A percentile compares a stretch with the other conserved stretches of the same genome.
Evolutionary conservation across 495 filamentous ascomycete genomes (phyloP).

Genomic region (Zalerion maritima): DNA sequence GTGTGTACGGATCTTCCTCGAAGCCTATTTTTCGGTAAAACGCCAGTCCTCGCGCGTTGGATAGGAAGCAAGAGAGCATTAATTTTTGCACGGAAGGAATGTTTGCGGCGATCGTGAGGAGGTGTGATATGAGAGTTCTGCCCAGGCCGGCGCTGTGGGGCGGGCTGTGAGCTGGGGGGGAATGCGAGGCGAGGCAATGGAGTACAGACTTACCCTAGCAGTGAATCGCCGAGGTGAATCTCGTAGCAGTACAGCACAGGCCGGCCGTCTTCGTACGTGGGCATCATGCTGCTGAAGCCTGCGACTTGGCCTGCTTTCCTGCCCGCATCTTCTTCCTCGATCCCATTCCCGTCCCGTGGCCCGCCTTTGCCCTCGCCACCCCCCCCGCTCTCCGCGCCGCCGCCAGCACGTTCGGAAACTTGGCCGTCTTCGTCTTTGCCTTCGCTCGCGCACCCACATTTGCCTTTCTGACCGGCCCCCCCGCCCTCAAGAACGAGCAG

Average conservation of each 20-base stretch:
- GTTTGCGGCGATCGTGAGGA: constrained; percentile 25
- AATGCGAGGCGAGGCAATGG: background rate
- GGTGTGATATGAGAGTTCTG: constrained; percentile 26
- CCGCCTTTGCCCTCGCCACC: too few species aligned
- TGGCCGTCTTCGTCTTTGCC: background rate
- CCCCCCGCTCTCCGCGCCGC: too few species aligned
- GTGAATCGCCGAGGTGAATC: constrained; percentile 48
- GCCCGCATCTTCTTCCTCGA: background rate
- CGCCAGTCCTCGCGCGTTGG: constrained; percentile 41
- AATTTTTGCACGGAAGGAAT: constrained; percentile 46
- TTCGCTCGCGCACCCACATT: background rate
- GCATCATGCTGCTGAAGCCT: constrained; percentile 72
- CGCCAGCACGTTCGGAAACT: too few species aligned
- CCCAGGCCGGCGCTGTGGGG: constrained; percentile 30
- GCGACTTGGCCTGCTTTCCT: constrained; percentile 18
- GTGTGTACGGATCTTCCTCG: constrained; percentile 49
- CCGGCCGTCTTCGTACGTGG: constrained; percentile 60
- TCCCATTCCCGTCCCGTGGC: too few species aligned
- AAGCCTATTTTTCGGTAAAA: constrained; percentile 65
- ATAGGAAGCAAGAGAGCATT: constrained; percentile 74
- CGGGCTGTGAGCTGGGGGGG: background rate
- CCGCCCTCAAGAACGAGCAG: constrained; percentile 35
- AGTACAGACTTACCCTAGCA: constrained; percentile 29
- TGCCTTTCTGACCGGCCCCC: background rate
- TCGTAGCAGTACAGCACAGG: constrained; percentile 81